Evolutionary conservation across 2,329 filamentous ascomycete species (phyloP), one percentile per base, ranked within the genome.

Genomic region (Botrytis paeoniae): DNA sequence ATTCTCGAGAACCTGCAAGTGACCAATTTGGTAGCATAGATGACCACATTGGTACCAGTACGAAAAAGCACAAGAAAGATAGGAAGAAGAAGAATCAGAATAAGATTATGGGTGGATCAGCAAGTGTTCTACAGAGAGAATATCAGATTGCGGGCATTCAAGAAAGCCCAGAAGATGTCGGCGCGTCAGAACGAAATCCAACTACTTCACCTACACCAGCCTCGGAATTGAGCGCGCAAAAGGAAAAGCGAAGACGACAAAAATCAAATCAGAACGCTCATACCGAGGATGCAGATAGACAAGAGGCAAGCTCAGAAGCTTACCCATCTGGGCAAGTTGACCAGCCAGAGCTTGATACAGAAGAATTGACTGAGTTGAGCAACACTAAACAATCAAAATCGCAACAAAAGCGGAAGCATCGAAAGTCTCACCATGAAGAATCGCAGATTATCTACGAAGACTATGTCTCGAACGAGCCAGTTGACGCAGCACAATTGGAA

Each of bases 11-110:
- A 41, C 25, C 63, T n/a, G 7, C 32, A 37, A 66, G 45, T 32
- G 51, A 65, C 60, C 32, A 59, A 18, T 22, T 43, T 32, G 25
- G 22, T 51, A 29, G 25, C 25, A 51, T 39, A 59, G 63, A 51
- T 20, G 51, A 72, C 32, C 20, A 22, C n/a, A 43, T 25, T 41
- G 43, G 25, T 18, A 32, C 41, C 18, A 69, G 51, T 8, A 51
- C 65, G 9, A 45, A 39, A 12, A 72, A 72, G 18, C 20, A 39
- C 20, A 69, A 69, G 22, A 68, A 48, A 41, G 41, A 29, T 60
- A 72, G 45, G 54, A 70, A 70, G 41, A 69, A 69, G n/a, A 69
- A n/a, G 35, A 37, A 69, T 4, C 43, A 35, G 39, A 72, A 69
- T 2, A 57, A 37, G 39, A 72, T 35, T n/a, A 60, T 61, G 25